These are phyloP conservation scores for Lepidopterella palustris DNA, from an alignment of 495 filamentous ascomycete genomes.

Conservation along the genomic window DNA sequence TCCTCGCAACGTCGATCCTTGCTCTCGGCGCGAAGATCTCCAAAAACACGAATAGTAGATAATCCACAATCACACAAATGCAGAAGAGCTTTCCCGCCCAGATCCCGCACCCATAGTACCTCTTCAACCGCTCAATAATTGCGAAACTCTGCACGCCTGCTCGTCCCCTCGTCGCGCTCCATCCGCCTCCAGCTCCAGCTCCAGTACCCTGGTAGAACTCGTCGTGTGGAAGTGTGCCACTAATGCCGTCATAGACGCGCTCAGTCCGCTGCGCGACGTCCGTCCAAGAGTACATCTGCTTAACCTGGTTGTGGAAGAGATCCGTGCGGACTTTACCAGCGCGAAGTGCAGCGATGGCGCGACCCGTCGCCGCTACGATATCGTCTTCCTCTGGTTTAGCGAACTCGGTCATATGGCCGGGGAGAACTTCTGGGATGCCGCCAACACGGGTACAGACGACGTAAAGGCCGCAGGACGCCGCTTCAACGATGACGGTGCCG, in stretches of 20 bases:
- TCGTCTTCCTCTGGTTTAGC: conserved; percentile 91
- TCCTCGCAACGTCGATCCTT: conserved; percentile 77
- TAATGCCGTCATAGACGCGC: conserved; percentile 88
- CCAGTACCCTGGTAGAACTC: conserved; percentile 72
- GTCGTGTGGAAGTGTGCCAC: conserved; percentile 69
- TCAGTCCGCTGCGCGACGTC: conserved; percentile 90
- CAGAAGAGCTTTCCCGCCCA: conserved; percentile 98
- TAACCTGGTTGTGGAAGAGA: conserved; percentile 91
- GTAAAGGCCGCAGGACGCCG: conserved; percentile 88
- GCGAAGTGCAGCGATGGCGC: conserved; percentile 73
- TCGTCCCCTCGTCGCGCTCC: conserved; percentile 65
- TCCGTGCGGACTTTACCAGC: conserved; percentile 82
- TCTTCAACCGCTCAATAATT: conserved; percentile 86
- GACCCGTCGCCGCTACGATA: conserved; percentile 71
- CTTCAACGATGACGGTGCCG: conserved; percentile 95
- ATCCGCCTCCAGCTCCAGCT: conserved; percentile 40
- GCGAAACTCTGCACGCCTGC: conserved; percentile 75
- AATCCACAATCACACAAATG: conserved; percentile 89
- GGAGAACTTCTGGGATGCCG: conserved; percentile 92
- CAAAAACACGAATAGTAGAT: conserved; percentile 75
- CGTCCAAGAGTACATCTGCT: conserved; percentile 96
- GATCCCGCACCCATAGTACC: conserved; percentile 98
- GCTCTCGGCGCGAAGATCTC: conserved; percentile 82
- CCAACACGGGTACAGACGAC: conserved; percentile 95
- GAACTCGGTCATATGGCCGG: conserved; percentile 89